These are phyloP conservation scores for Moringa oleifera DNA, from an alignment of 345 rosid species.

Conservation along the genomic window DNA sequence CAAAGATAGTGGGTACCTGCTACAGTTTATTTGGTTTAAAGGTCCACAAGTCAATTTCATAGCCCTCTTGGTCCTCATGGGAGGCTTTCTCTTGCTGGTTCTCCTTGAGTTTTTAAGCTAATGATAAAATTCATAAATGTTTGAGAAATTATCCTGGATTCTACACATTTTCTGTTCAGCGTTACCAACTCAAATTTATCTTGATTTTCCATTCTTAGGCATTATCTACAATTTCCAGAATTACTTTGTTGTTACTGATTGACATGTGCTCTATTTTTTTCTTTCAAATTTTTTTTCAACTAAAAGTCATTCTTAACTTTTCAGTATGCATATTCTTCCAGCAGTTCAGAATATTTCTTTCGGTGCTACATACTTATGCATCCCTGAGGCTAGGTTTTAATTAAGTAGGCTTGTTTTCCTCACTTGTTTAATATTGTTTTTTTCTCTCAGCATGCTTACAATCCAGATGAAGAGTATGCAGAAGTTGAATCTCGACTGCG, in stretches of 20 bases:
- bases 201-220: neutral
- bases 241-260: neutral
- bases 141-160: too few species aligned
- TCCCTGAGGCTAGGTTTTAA: neutral
- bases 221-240: neutral
- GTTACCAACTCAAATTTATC: too few species aligned
- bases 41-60: neutral
- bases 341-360: neutral
- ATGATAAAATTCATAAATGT: too few species aligned
- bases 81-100: too few species aligned
- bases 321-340: neutral
- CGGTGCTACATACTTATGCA: neutral
- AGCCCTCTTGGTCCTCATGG: too few species aligned
- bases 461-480: constrained; percentile 87
- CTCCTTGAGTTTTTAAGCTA: too few species aligned
- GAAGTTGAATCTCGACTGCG: constrained; percentile 85
- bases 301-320: too few species aligned
- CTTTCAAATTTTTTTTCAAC: neutral
- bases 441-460: constrained; percentile 70
- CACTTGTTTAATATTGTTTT: neutral
- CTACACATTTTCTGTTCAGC: too few species aligned
- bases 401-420: neutral
- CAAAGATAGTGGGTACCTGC: constrained; percentile 5
- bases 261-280: neutral
- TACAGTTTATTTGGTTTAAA: neutral